phyloP scores from a whole-genome alignment of 106 monocot species.

The Acorus calamus region DNA sequence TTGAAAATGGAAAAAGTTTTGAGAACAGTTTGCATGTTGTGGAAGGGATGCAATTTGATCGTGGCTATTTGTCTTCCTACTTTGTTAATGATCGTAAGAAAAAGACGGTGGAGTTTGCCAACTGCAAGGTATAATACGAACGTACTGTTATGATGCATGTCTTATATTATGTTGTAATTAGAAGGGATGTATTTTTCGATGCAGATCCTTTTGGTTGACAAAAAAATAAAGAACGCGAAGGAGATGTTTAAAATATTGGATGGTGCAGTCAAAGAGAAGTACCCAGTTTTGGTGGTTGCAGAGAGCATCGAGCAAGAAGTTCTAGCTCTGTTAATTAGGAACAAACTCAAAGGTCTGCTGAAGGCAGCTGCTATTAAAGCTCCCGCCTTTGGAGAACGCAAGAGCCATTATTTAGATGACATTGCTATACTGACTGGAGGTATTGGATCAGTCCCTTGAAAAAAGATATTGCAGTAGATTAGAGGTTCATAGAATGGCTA shows the following conservation, averaged over 20 bases:
- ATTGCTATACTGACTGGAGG: constrained; percentile 89
- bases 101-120: constrained; percentile 53
- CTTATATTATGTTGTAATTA: constrained; percentile 7
- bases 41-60: constrained; percentile 94
- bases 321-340: constrained; percentile 62
- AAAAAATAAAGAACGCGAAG: constrained; percentile 60
- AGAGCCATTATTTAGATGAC: constrained; percentile 79
- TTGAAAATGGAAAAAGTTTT: constrained; percentile 57
- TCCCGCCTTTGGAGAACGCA: constrained; percentile 85
- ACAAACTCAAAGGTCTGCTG: constrained; percentile 76
- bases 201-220: constrained; percentile 87
- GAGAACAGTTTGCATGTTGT: constrained; percentile 46
- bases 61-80: constrained; percentile 85
- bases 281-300: constrained; percentile 71
- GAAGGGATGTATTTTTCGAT: constrained; percentile 7
- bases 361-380: constrained; percentile 83
- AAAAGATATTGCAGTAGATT: too few relatives aligned
- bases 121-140: constrained; percentile 45
- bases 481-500: too few relatives aligned
- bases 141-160: neutral
- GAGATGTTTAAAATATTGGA: constrained; percentile 67
- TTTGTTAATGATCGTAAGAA: constrained; percentile 66
- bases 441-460: too few relatives aligned
- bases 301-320: constrained; percentile 66
- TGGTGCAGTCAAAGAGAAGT: constrained; percentile 62